A percentile compares a stretch with the other conserved stretches of the same genome.
These are phyloP conservation scores for Retiboletus fuscus DNA, from an alignment of 1,284 basidiomycete genomes.

Conservation along the genomic window DNA sequence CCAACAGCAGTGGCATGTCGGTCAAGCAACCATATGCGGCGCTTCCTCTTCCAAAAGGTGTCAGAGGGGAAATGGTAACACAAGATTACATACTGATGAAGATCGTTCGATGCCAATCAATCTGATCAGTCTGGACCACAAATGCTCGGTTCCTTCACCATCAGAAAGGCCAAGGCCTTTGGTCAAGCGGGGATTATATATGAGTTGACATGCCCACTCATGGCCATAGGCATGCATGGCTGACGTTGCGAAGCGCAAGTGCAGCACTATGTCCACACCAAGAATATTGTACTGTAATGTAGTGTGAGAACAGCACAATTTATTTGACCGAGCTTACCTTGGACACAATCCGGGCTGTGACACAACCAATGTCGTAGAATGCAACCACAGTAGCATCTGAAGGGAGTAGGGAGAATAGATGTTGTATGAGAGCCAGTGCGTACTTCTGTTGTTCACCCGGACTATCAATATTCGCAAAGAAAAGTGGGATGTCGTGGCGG, in stretches of 20 bases:
- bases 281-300: background rate
- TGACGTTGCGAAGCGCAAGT: background rate
- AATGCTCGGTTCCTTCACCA: background rate
- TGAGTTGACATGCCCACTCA: background rate
- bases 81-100: background rate
- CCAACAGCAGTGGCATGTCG: constrained; percentile 40
- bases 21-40: constrained; percentile 47
- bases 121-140: background rate
- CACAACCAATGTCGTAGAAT: background rate
- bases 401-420: background rate
- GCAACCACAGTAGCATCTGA: background rate
- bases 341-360: background rate
- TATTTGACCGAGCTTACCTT: background rate
- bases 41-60: background rate
- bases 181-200: background rate
- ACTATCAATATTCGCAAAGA: background rate
- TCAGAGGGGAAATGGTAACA: too few relatives aligned
- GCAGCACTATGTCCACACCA: background rate
- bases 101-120: background rate
- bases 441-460: background rate
- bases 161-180: background rate
- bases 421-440: background rate
- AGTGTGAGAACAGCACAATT: too few relatives aligned
- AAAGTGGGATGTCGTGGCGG: background rate
- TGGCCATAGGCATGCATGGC: background rate